Evolutionary conservation across 1,284 basidiomycete species (phyloP), one percentile per base, ranked within the genome.

Genomic region (Fomitopsis schrenkii): DNA sequence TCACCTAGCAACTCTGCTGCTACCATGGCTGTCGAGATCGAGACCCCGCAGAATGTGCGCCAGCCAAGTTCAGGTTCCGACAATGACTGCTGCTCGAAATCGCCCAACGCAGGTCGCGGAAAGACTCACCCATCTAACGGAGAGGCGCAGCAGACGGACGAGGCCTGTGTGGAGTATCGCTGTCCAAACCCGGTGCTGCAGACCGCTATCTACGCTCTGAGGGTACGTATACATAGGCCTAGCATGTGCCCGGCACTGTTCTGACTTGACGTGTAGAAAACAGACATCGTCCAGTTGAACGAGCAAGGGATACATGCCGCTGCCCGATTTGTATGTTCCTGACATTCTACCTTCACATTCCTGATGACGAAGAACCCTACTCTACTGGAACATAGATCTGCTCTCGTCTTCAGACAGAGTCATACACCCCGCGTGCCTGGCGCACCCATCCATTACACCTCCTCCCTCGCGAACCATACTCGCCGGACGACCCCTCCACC

Each of bases 341-440:
- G 30, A 45, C 42, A 5, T 35, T 15, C 26, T 41, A 2, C 38
- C 14, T 55, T 40, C 14, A 15, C 58, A 22, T 2, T 22, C 22
- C 22, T 33, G 46, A 42, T 33, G 40, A 28, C 14, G 48, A 28
- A 26, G 30, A 10, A 8, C 38, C 12, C 38, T 40, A 38, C 7
- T 8, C 33, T 12, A n/a, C 35, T n/a, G 35, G 42, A 35, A 35
- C 19, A 48, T 62, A 92, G 90, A 87, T 93, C 58, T 79, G 80
- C 50, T 71, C 72, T 42, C 84, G 82, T 65, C 78, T 93, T 60
- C 71, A 74, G 48, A 70, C 76, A 1, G 87, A 90, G 70, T 79
- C 83, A 0, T 93, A 93, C 71, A 84, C 84, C 5, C 90, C 91
- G 14, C 82, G 86, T 52, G 86, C 89, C 44, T 94, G 91, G 91